Percentiles rank a stretch among this genome's conserved stretches.
phyloP scores from a whole-genome alignment of 345 rosid genomes.

The Geranium brycei region DNA sequence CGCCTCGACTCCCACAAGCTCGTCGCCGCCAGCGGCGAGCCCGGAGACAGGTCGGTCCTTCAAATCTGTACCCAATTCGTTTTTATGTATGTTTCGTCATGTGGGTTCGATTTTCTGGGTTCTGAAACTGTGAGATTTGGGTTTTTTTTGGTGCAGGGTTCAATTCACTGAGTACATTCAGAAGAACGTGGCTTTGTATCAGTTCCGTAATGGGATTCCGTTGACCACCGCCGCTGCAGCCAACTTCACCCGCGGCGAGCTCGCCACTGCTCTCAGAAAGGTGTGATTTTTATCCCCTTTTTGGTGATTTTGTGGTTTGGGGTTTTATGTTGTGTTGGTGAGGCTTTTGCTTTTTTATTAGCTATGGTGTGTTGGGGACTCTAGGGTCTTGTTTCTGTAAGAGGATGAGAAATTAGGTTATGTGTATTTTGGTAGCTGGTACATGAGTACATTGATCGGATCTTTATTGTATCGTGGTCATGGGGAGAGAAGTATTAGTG shows the following conservation, averaged over 20 bases:
- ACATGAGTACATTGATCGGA: not conserved
- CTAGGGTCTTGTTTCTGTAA: not conserved
- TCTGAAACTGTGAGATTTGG: not conserved
- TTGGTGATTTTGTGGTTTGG: conserved; percentile 11
- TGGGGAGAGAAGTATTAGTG: not conserved
- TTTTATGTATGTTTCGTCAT: not conserved
- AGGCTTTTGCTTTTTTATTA: not conserved
- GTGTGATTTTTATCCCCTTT: conserved; percentile 6
- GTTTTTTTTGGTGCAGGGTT: conserved; percentile 32
- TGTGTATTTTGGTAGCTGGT: not conserved
- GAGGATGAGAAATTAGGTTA: not conserved
- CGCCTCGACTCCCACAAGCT: conserved; percentile 89
- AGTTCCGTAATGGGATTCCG: conserved; percentile 86
- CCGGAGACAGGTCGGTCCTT: conserved; percentile 63
- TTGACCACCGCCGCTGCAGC: conserved; percentile 87
- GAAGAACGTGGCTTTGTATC: conserved; percentile 89
- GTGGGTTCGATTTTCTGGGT: not conserved
- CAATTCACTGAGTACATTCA: conserved; percentile 94
- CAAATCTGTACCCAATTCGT: too few species aligned
- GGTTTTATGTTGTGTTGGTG: not conserved
- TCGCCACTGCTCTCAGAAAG: conserved; percentile 84
- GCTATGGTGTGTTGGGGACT: too few species aligned
- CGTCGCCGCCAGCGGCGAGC: conserved; percentile 89
- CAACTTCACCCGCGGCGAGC: conserved; percentile 26
- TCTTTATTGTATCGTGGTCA: not conserved